phyloP scores from a whole-genome alignment of 2,329 filamentous ascomycete species.

The Chrysoporthe deuterocubensis region DNA sequence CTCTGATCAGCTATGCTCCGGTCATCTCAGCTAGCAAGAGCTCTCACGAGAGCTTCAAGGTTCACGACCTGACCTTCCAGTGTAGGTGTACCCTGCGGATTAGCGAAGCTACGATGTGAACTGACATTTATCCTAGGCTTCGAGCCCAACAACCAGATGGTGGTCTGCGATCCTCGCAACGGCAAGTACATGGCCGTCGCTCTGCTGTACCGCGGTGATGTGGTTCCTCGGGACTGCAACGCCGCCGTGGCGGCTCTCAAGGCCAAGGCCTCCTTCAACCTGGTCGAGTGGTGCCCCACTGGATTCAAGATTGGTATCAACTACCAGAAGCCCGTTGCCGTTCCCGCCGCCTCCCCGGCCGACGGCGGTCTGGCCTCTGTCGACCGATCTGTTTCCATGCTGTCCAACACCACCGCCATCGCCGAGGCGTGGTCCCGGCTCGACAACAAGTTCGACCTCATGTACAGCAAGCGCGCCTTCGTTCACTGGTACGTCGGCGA shows the following conservation, averaged over 20 bases:
- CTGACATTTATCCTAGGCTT: conserved; percentile 57
- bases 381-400: conserved; percentile 69
- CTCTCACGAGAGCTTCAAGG: conserved; percentile 86
- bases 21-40: conserved; percentile 76
- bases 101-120: neutral
- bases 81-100: conserved; percentile 53
- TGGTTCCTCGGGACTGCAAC: conserved; percentile 71
- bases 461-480: conserved; percentile 79
- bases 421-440: conserved; percentile 74
- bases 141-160: conserved; percentile 80
- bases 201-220: conserved; percentile 73
- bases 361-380: conserved; percentile 66
- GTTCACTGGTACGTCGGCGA: conserved; percentile 84
- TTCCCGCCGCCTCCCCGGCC: conserved; percentile 54
- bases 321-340: conserved; percentile 69
- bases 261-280: conserved; percentile 73
- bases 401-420: conserved; percentile 76
- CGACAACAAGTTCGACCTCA: conserved; percentile 77
- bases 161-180: conserved; percentile 73
- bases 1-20: conserved; percentile 73
- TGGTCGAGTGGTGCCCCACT: conserved; percentile 77
- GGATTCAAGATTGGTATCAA: conserved; percentile 79
- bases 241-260: conserved; percentile 69
- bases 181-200: conserved; percentile 79
- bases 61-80: conserved; percentile 75